These are phyloP conservation scores for Oryza glumipatula DNA, from an alignment of 176 grass and related monocot genomes.

Conservation along the genomic window DNA sequence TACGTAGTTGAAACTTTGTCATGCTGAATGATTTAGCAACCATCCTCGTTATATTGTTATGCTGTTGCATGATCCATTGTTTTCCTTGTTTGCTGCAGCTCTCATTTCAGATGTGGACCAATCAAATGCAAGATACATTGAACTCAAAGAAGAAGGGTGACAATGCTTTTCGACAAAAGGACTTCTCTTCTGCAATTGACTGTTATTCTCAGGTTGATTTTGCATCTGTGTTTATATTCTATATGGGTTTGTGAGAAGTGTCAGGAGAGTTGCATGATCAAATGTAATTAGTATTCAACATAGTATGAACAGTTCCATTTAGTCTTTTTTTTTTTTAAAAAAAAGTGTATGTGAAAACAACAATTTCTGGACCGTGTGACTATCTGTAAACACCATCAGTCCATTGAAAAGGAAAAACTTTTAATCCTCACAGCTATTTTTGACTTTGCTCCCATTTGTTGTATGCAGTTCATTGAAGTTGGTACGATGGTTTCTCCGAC, in stretches of 20 bases:
- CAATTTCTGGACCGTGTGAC: neutral
- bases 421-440: neutral
- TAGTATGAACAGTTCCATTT: neutral
- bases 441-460: constrained; percentile 26
- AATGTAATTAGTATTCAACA: constrained; percentile 23
- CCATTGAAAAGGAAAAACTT: neutral
- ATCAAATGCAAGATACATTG: constrained; percentile 99
- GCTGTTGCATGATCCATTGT: constrained; percentile 26
- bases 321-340: neutral
- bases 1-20: neutral
- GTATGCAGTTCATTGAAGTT: constrained; percentile 94
- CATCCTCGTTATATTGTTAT: constrained; percentile 23
- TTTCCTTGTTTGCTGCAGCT: constrained; percentile 56
- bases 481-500: constrained; percentile 96
- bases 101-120: constrained; percentile 99
- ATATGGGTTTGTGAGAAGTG: neutral
- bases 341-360: neutral
- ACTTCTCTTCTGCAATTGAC: constrained; percentile 86
- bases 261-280: constrained; percentile 31
- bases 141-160: constrained; percentile 99
- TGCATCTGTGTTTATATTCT: constrained; percentile 6
- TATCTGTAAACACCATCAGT: neutral
- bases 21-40: neutral
- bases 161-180: constrained; percentile 91
- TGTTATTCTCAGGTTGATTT: constrained; percentile 84